phyloP scores from a whole-genome alignment of 371 early-diverging fungal genomes.

The Syncephalastrum sp. region DNA sequence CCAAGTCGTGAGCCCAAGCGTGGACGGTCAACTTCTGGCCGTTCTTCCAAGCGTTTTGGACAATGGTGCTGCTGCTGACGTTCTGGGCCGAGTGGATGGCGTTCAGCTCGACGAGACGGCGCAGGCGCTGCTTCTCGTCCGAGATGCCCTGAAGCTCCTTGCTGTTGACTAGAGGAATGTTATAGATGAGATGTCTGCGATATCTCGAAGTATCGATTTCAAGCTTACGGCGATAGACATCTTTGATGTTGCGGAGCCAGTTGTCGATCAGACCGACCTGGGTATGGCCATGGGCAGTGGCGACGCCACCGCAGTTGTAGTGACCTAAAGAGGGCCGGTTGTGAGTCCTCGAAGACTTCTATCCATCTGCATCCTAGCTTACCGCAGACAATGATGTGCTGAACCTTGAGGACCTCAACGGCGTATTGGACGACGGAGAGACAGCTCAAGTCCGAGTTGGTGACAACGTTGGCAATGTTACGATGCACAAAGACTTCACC shows the following conservation, averaged over 20 bases:
- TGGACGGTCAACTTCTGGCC: slow-evolving; percentile 79
- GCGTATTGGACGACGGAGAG: slow-evolving; percentile 93
- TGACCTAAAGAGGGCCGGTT: slow-evolving; percentile 51
- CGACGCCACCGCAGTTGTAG: slow-evolving; percentile 87
- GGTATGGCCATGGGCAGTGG: slow-evolving; percentile 60
- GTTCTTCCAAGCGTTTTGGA: slow-evolving; percentile 81
- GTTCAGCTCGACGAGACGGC: slow-evolving; percentile 73
- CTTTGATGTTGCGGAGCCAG: slow-evolving; percentile 81
- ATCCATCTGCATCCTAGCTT: slow-evolving; percentile 8
- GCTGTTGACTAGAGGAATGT: slow-evolving; percentile 33
- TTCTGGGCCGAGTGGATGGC: slow-evolving; percentile 73
- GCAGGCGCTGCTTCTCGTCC: slow-evolving; percentile 40
- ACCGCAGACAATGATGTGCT: slow-evolving; percentile 92
- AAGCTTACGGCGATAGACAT: slow-evolving; percentile 61
- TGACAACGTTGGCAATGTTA: slow-evolving; percentile 94
- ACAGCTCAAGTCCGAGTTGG: slow-evolving; percentile 72
- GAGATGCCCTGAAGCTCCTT: slow-evolving; percentile 46
- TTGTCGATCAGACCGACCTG: slow-evolving; percentile 82
- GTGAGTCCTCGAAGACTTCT: neutral
- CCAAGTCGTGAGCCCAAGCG: slow-evolving; percentile 82
- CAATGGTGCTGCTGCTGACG: slow-evolving; percentile 71
- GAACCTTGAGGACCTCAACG: slow-evolving; percentile 86
- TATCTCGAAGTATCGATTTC: neutral
- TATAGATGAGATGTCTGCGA: neutral
- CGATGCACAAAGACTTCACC: slow-evolving; percentile 95